A percentile compares a stretch with the other conserved stretches of the same genome.
Conservation (phyloP, 495 filamentous ascomycete species). For the Aspergillus haitiensis region DNA sequence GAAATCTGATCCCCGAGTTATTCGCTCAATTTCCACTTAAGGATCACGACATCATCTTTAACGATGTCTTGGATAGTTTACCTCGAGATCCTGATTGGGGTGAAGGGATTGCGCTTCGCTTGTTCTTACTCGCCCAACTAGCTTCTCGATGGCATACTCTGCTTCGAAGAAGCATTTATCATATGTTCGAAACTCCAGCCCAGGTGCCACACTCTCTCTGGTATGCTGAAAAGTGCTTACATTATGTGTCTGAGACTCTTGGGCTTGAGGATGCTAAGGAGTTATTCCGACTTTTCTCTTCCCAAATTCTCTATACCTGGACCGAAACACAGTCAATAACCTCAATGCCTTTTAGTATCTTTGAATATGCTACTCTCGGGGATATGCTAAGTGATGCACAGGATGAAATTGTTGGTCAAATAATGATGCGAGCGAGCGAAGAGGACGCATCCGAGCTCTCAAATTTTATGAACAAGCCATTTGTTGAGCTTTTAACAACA, state of each 20-base stretch:
- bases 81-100: conserved; percentile 66
- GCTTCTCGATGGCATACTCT: conserved; percentile 80
- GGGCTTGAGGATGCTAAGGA: conserved; percentile 61
- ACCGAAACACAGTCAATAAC: conserved; percentile 61
- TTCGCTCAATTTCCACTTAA: conserved; percentile 78
- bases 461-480: conserved; percentile 51
- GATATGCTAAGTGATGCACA: conserved; percentile 72
- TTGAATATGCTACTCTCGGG: conserved; percentile 68
- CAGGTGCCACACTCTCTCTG: conserved; percentile 58
- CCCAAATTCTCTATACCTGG: conserved; percentile 95
- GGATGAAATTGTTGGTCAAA: conserved; percentile 77
- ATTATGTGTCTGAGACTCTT: conserved; percentile 62
- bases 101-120: conserved; percentile 83
- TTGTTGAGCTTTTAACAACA: conserved; percentile 57
- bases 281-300: conserved; percentile 83
- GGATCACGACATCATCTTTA: conserved; percentile 76
- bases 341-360: conserved; percentile 76
- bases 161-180: conserved; percentile 79
- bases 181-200: conserved; percentile 86
- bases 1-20: conserved; percentile 64
- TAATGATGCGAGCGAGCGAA: conserved; percentile 78
- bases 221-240: conserved; percentile 71
- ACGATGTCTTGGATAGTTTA: conserved; percentile 71
- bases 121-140: conserved; percentile 71
- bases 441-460: conserved; percentile 60